Base-by-base conservation (phyloP, 805 yeast genomes). In the Candida takata region DNA sequence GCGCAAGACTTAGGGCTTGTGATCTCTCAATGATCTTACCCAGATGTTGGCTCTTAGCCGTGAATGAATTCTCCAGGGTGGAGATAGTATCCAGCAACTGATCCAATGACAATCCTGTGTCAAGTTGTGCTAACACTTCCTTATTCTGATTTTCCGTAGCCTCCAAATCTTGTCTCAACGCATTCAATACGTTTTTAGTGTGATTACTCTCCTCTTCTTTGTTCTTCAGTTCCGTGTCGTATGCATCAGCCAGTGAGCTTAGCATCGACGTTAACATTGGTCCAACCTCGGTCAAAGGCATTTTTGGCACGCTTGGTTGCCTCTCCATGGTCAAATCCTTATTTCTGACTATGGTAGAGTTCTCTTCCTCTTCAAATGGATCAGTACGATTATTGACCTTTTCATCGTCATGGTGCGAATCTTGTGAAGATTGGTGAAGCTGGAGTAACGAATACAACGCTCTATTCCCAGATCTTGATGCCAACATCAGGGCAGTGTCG, bases 401-500 rank as follows among this genome's bases (percentile, higher is more conserved):
- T 12, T 25, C 35, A 4, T 18, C 16, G 17, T 57, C 58, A 0
- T 60, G 60, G 6, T 77, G 77, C 15, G 70, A 64, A 43, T 63
- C 59, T 34, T 62, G 56, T 18, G 23, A 20, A 7, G 23, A 20
- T 20, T 28, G 11, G 10, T 16, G 34, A 9, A 41, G 43, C 27
- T 70, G 43, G 34, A 77, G 57, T 14, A 63, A 57, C 24, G 62
- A 61, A 19, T 66, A 60, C 20, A 76, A 57, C 24, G 58, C 56
- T 11, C 68, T 55, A 34, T 79, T 72, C 4, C 72, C 70, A 8
- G 74, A 61, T 25, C 75, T 66, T 12, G 77, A 74, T 0, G 95
- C 87, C 30, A 90, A 64, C 49, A 86, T 95, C 33, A 87, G 61
- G 6, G 94, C 85, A 0, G 96, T 85, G 47, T 87, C 85, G 5